These are phyloP conservation scores for Stipa capillata DNA, from an alignment of 176 grass and related monocot genomes.

Conservation along the genomic window DNA sequence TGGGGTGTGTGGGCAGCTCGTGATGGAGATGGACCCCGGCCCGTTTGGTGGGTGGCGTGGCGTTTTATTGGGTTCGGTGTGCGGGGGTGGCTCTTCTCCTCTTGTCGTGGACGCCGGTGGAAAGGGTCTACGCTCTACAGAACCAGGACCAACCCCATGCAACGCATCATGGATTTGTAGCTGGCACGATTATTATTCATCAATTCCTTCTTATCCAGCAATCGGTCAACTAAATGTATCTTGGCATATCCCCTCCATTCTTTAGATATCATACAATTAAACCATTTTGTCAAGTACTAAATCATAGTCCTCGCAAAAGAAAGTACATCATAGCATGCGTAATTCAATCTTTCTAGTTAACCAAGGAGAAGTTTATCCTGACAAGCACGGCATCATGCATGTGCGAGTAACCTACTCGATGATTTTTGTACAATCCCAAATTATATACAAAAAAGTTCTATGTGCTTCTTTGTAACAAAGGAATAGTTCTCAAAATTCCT, in stretches of 20 bases:
- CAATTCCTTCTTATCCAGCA: background rate
- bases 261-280: too few species aligned
- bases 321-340: background rate
- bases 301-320: too few species aligned
- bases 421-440: too few species aligned
- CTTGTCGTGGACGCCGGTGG: background rate
- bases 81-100: conserved; percentile 15
- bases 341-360: background rate
- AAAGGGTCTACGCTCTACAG: background rate
- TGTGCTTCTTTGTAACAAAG: too few species aligned
- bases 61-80: conserved; percentile 2
- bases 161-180: background rate
- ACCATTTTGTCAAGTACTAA: background rate
- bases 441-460: too few species aligned
- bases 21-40: conserved; percentile 7
- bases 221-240: background rate
- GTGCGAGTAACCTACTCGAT: too few species aligned
- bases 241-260: background rate
- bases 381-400: too few species aligned
- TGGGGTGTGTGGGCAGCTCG: conserved; percentile 3
- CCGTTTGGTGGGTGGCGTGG: background rate
- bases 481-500: too few species aligned
- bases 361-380: background rate
- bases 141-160: too few species aligned
- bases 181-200: background rate